Evolutionary conservation across 2,329 filamentous ascomycete species (phyloP), one percentile per base, ranked within the genome.

Genomic region (Colletotrichum tamarilloi): DNA sequence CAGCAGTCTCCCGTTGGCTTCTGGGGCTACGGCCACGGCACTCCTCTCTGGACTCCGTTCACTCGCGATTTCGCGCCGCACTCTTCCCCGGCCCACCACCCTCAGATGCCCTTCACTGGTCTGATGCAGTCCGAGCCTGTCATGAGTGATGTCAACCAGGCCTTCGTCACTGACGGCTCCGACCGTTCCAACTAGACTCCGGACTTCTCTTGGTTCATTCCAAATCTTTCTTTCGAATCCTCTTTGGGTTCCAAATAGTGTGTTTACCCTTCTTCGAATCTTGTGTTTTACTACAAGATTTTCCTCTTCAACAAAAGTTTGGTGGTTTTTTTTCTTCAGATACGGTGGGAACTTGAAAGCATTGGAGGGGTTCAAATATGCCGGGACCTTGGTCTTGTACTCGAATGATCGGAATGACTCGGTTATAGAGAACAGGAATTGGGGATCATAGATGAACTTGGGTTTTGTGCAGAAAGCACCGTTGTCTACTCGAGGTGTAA

Each of bases 31-130:
- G 71, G 71, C 28, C 38, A 63, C 19, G 71, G 71, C 46, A 73
- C 71, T 52, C 71, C 71, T 22, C 71, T 73, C 30, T 73, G 71
- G 71, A 71, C 71, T 14, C 71, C 71, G 5, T 73, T 73, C 46
- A 60, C 60, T 3, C 24, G 64, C 26, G 67, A 73, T 19, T 67
- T 62, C 16, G 55, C 62, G 71, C 56, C 71, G 5, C 62, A 62
- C 67, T 70, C 71, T 16, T 70, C 67, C 19, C 71, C 71, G 16
- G 49, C 35, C 14, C 56, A 60, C 14, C 59, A 56, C 0, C 14
- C 60, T 28, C 32, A 35, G 42, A n/a, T 49, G 7, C 42, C 42
- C 42, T 19, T 9, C 19, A 22, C 19, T 19, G 42, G 42, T 49
- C 19, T 49, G 19, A 73, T 67, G 35, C 71, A 73, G 56, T 73